phyloP scores from a whole-genome alignment of 345 rosid species.

The Passiflora organensis region DNA sequence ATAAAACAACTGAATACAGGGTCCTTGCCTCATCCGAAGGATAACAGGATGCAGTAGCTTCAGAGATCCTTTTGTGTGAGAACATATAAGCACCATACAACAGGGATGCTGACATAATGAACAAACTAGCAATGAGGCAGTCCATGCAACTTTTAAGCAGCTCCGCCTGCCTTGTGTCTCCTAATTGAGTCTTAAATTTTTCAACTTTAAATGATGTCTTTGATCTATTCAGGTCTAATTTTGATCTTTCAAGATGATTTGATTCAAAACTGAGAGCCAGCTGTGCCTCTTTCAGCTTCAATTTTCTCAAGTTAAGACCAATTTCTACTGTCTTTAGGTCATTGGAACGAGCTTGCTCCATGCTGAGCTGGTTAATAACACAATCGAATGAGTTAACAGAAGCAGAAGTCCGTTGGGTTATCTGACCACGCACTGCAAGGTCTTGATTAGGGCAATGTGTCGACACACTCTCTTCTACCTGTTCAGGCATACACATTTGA shows the following conservation, averaged over 20 bases:
- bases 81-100: constrained; percentile 53
- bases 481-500: constrained; percentile 27
- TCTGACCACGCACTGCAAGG: constrained; percentile 30
- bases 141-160: constrained; percentile 61
- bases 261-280: constrained; percentile 49
- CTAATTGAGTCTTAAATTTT: constrained; percentile 66
- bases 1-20: constrained; percentile 1
- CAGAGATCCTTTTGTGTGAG: constrained; percentile 58
- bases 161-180: constrained; percentile 61
- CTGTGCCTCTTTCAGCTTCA: constrained; percentile 48
- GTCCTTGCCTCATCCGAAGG: constrained; percentile 37
- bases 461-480: constrained; percentile 25
- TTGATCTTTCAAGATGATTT: constrained; percentile 54
- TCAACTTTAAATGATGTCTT: constrained; percentile 67
- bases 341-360: constrained; percentile 68
- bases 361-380: constrained; percentile 20
- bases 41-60: constrained; percentile 62
- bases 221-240: constrained; percentile 56
- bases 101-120: constrained; percentile 52
- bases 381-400: constrained; percentile 28
- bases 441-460: constrained; percentile 28
- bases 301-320: constrained; percentile 39
- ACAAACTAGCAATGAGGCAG: constrained; percentile 71
- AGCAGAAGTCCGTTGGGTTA: constrained; percentile 33
- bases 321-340: constrained; percentile 63